Base-by-base conservation (phyloP, 2,329 filamentous ascomycete species). In the Seiridium unicorne region DNA sequence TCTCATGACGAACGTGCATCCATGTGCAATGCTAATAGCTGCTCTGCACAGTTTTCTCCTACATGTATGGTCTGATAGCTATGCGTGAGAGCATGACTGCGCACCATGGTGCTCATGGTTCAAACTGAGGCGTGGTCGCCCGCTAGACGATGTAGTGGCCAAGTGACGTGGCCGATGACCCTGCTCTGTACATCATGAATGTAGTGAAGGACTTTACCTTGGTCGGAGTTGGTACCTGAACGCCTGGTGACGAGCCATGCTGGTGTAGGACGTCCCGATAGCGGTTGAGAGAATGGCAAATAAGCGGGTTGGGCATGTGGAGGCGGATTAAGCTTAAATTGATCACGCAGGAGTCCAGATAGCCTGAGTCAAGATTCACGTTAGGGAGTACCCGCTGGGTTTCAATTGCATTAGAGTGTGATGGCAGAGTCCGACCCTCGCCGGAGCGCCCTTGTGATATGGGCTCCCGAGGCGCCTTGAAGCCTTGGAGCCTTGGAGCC, bases 21-120 rank as follows among this genome's bases (percentile, higher is more conserved):
- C 36, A 26, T 38, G 7, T 7, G 11, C 32, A 60, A 64, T 55
- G 64, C 72, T 44, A 73, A 62, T 60, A 53, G 40, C 26, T 44
- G 51, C 7, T 10, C 36, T 59, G 49, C 6, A 34, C 56, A 82
- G 82, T 79, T 68, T 83, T 80, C 64, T 72, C 77, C 4, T 73
- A 81, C 65, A 73, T 81, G 70, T 80, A 82, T 62, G 81, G 81
- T 49, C 74, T 84, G 56, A 71, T 80, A 56, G 76, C 74, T 60
- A 76, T 83, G 66, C 80, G 82, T 31, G 81, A 84, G 68, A 73
- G 71, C 42, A 65, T 70, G 51, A 68, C 68, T 31, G 68, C 68
- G 34, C 55, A 60, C 42, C 64, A 63, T 53, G 34, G 60, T 38
- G 59, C 38, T 32, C 13, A 54, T 10, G 34, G 34, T 7, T 31